Percentiles rank a stretch among this genome's conserved stretches.
Evolutionary conservation across 371 early-diverging fungal species (phyloP).

Genomic region (Coemansia linderi): DNA sequence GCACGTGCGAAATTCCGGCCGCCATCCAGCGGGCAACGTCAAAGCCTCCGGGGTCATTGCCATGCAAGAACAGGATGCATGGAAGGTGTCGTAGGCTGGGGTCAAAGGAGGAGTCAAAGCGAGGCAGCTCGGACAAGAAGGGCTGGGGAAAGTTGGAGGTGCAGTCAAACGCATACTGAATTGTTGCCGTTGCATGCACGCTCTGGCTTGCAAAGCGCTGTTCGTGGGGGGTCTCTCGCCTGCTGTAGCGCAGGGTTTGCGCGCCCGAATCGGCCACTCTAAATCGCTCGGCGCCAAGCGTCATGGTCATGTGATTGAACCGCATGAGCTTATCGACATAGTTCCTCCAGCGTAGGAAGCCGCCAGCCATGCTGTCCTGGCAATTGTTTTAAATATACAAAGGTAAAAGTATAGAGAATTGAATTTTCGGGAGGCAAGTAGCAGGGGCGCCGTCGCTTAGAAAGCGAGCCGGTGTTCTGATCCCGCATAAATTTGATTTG

Average conservation of each 20-base stretch:
- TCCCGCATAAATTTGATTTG: neutral
- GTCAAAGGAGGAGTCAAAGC: constrained; percentile 53
- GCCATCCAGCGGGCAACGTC: constrained; percentile 56
- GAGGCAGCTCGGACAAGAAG: constrained; percentile 48
- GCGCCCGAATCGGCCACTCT: constrained; percentile 21
- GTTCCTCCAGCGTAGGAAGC: constrained; percentile 52
- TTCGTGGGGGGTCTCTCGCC: constrained; percentile 9
- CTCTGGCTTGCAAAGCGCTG: constrained; percentile 22
- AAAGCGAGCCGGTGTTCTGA: neutral
- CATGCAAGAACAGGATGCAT: constrained; percentile 53
- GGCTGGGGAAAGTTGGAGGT: constrained; percentile 50
- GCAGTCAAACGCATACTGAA: constrained; percentile 55
- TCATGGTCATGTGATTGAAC: constrained; percentile 56
- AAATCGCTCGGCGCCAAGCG: constrained; percentile 45
- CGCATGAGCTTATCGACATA: constrained; percentile 53
- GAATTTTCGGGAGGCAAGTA: neutral
- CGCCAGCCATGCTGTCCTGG: constrained; percentile 34
- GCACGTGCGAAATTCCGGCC: constrained; percentile 50
- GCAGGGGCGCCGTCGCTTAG: neutral
- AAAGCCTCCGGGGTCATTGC: constrained; percentile 53
- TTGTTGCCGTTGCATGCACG: constrained; percentile 37
- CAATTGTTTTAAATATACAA: neutral
- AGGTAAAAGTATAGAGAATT: neutral
- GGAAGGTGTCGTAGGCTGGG: constrained; percentile 53
- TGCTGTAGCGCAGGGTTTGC: neutral